Base-by-base conservation (phyloP, 1,139 yeast species). In the Candida freyschussii region DNA sequence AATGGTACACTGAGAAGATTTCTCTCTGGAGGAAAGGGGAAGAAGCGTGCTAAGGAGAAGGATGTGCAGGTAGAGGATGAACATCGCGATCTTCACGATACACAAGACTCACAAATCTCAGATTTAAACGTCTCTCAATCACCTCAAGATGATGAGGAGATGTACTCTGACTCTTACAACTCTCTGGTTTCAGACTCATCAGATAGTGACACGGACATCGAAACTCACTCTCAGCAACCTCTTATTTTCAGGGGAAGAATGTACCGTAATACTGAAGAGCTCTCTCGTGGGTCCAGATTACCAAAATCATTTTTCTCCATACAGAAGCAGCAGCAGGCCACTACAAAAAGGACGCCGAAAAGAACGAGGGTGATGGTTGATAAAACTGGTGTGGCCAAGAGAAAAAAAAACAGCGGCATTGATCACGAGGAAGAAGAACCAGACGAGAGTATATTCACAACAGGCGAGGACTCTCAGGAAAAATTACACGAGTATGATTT, bases 281-380 rank as follows among this genome's bases (percentile, higher is more conserved):
- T 48, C 8, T 33, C 51, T 1, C 31, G 42, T 11, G 44, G 37
- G 0, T 41, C 53, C 9, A 37, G 39, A 6, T 37, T 48, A 4
- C 53, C 53, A 3, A 46, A 34, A 26, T 44, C 50, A 3, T 48
- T 37, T 29, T 48, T 45, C 26, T 40, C 48, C 5, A 21, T 29
- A 23, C 36, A 40, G 11, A 22, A 24, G 10, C 18, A 31, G 14
- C n/a, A 27, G 12, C 24, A 15, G 7, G 27, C 34, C 16, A 15
- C 24, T 14, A 9, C 13, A 24, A 26, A 16, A 10, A 9, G 4
- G 4, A 5, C 31, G 3, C 16, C 13, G 7, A 30, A 24, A 25
- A 37, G 33, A 19, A 10, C 20, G n/a, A 20, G 16, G 10, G 11
- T 18, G 2, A 16, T 15, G 2, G 33, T 24, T 7, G 32, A 35